Percentiles rank a stretch among this genome's conserved stretches.
Conservation (phyloP, 2,329 filamentous ascomycete species). For the Tolypocladium pustulatum region DNA sequence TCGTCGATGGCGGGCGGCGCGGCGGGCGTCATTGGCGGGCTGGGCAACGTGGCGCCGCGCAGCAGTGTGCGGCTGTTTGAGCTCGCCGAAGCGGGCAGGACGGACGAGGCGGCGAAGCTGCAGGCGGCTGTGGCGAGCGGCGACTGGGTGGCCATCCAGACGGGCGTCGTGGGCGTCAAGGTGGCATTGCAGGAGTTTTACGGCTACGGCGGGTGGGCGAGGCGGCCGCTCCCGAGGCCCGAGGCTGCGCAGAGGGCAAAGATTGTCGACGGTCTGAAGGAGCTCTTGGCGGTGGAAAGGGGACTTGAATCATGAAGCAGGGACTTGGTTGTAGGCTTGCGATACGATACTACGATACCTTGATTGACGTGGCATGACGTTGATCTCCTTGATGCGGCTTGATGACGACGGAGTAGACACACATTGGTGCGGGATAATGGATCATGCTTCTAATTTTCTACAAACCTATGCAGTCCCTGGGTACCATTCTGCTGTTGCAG, state of each 20-base stretch:
- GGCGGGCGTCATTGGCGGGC: slow-evolving; percentile 61
- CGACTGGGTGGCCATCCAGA: slow-evolving; percentile 60
- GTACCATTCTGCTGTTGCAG: neutral
- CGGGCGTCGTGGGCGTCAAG: slow-evolving; percentile 60
- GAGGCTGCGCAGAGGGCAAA: slow-evolving; percentile 41
- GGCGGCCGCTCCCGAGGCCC: slow-evolving; percentile 54
- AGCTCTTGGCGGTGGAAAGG: slow-evolving; percentile 57
- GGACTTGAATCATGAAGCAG: slow-evolving; percentile 24
- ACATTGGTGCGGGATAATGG: neutral
- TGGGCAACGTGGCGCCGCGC: slow-evolving; percentile 60
- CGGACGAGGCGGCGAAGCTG: slow-evolving; percentile 47
- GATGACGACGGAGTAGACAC: neutral
- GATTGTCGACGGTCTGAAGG: slow-evolving; percentile 45
- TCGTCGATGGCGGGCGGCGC: slow-evolving; percentile 60
- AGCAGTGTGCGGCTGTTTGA: slow-evolving; percentile 50
- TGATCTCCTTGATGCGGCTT: neutral
- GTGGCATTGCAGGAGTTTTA: slow-evolving; percentile 50
- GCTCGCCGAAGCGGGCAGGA: slow-evolving; percentile 47
- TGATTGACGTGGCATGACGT: too few relatives aligned
- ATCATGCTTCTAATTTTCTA: neutral
- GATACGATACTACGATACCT: too few relatives aligned
- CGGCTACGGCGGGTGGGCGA: slow-evolving; percentile 52
- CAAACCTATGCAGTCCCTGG: neutral
- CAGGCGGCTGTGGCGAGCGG: slow-evolving; percentile 55
- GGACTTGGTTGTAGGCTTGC: neutral